These are phyloP conservation scores for Clitopilus passeckerianus DNA, from an alignment of 768 basidiomycete species.

Conservation along the genomic window DNA sequence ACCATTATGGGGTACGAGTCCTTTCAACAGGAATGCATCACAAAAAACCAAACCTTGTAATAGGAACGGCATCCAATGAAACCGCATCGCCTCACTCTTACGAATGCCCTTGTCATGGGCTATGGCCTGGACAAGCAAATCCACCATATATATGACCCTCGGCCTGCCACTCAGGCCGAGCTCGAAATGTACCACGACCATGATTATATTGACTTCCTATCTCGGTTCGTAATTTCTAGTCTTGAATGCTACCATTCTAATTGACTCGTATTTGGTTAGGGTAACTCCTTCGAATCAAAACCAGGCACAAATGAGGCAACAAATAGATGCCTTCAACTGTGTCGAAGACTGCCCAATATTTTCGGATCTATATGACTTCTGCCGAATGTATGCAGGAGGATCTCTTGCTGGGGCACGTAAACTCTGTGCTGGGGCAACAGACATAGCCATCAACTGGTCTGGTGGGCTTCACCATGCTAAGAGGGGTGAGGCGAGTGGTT, in stretches of 20 bases:
- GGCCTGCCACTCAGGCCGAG: slow-evolving; percentile 85
- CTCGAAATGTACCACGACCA: slow-evolving; percentile 89
- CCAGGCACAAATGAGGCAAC: slow-evolving; percentile 66
- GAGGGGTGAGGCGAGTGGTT: slow-evolving; percentile 95
- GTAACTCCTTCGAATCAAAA: slow-evolving; percentile 74
- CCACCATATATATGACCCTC: slow-evolving; percentile 85
- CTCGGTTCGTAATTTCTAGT: slow-evolving; percentile 47
- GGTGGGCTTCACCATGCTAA: slow-evolving; percentile 98
- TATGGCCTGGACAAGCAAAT: slow-evolving; percentile 96
- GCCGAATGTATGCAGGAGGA: slow-evolving; percentile 89
- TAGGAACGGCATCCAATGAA: slow-evolving; percentile 99
- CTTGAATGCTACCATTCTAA: not conserved
- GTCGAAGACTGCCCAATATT: slow-evolving; percentile 98
- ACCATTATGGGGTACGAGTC: slow-evolving; percentile 87
- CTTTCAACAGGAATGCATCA: not conserved
- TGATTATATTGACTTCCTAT: slow-evolving; percentile 96
- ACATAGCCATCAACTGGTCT: slow-evolving; percentile 99
- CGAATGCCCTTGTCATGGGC: slow-evolving; percentile 92
- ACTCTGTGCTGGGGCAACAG: slow-evolving; percentile 78
- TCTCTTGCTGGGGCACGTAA: slow-evolving; percentile 90
- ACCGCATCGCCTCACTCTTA: slow-evolving; percentile 91
- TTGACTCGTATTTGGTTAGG: slow-evolving; percentile 30
- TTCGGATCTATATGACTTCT: slow-evolving; percentile 91
- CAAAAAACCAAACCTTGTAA: not conserved
- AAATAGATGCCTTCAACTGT: slow-evolving; percentile 88